Conservation (phyloP, 176 grass and related monocot species). For the Oropetium thomaeum region DNA sequence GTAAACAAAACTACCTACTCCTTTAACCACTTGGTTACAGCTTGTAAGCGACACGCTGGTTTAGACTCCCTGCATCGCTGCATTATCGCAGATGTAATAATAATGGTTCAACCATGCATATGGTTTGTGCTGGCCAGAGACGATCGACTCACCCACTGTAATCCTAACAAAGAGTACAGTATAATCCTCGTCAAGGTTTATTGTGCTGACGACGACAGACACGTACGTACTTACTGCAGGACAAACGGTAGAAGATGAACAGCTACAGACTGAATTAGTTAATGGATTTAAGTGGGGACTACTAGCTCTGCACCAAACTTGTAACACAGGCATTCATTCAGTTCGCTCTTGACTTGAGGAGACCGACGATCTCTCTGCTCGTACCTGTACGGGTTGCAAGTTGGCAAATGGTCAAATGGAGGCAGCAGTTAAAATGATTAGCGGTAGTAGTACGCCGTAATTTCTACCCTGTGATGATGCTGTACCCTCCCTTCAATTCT, state of each 20-base stretch:
- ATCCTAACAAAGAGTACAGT: too few species aligned
- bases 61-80: background rate
- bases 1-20: constrained; percentile 1
- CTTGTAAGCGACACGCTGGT: background rate
- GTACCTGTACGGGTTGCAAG: too few species aligned
- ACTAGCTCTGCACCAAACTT: constrained; percentile 11
- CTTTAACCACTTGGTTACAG: constrained; percentile 1
- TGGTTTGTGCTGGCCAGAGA: constrained; percentile 7
- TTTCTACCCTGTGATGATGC: too few species aligned
- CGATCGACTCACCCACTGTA: too few species aligned
- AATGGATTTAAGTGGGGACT: constrained; percentile 27
- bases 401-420: background rate
- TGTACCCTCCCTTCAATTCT: too few species aligned
- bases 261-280: constrained; percentile 18
- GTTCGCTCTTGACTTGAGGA: constrained; percentile 18
- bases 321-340: constrained; percentile 49
- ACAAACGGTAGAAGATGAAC: constrained; percentile 18
- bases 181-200: background rate
- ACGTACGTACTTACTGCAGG: too few species aligned
- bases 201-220: too few species aligned
- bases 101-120: background rate
- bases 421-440: background rate
- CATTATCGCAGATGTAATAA: too few species aligned
- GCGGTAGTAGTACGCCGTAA: too few species aligned
- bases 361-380: too few species aligned